Percentiles rank a stretch among this genome's conserved stretches.
Conservation (phyloP, 192 early-diverging fungal genomes). For the Rhizoclosmatium sp. region DNA sequence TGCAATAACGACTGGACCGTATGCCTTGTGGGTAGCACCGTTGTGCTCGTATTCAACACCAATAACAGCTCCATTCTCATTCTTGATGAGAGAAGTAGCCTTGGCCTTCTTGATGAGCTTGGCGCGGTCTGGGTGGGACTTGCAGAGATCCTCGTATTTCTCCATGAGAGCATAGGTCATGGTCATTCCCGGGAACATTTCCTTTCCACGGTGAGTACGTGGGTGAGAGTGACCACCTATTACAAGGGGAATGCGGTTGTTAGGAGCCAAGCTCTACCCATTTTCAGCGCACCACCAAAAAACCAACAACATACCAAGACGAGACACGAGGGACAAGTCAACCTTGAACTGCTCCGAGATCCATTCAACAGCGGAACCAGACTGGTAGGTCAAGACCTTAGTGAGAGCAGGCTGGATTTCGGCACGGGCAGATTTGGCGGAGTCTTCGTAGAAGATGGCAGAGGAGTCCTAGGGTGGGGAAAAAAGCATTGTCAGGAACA, state of each 20-base stretch:
- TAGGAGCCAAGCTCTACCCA: not conserved
- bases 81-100: slow-evolving; percentile 76
- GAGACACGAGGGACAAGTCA: slow-evolving; percentile 86
- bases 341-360: slow-evolving; percentile 88
- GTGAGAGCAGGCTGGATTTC: slow-evolving; percentile 81
- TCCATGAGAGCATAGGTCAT: slow-evolving; percentile 92
- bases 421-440: slow-evolving; percentile 85
- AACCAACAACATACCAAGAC: slow-evolving; percentile 60
- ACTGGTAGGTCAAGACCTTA: slow-evolving; percentile 85
- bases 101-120: slow-evolving; percentile 84
- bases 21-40: slow-evolving; percentile 66
- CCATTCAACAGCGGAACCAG: slow-evolving; percentile 91
- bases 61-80: slow-evolving; percentile 67
- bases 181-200: slow-evolving; percentile 83
- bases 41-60: slow-evolving; percentile 79
- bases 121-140: slow-evolving; percentile 72
- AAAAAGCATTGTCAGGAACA: not conserved
- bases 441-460: slow-evolving; percentile 86
- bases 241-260: not conserved
- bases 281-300: not conserved
- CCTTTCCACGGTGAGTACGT: slow-evolving; percentile 89
- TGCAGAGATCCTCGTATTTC: slow-evolving; percentile 75
- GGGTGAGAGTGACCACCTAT: slow-evolving; percentile 88
- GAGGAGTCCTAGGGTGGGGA: slow-evolving; percentile 71
- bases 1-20: slow-evolving; percentile 85